A percentile compares a stretch with the other conserved stretches of the same genome.
Conservation (phyloP, 345 rosid species). For the Eucalyptus regnans region DNA sequence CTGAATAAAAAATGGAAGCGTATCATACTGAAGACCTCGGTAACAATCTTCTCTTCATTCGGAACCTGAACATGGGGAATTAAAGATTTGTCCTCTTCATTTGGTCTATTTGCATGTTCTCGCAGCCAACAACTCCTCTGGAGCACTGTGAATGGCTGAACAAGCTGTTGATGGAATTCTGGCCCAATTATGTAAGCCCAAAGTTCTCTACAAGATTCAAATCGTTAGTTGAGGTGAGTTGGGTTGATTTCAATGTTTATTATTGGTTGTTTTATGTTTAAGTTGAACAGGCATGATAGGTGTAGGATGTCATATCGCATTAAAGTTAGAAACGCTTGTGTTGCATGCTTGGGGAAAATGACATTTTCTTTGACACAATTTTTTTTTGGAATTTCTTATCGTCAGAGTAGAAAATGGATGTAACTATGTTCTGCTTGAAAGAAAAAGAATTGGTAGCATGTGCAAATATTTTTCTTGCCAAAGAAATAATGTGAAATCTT, state of each 20-base stretch:
- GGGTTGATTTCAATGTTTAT: background rate
- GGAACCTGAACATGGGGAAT: background rate
- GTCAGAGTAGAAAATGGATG: background rate
- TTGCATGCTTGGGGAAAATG: background rate
- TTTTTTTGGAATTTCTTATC: background rate
- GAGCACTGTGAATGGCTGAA: slow-evolving; percentile 97
- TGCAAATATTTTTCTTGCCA: background rate
- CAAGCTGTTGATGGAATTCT: slow-evolving; percentile 72
- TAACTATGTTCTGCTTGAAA: background rate
- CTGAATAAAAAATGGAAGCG: slow-evolving; percentile 78
- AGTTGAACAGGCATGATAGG: background rate
- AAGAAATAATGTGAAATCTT: background rate
- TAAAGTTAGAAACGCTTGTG: background rate
- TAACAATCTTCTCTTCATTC: background rate
- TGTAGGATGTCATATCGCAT: background rate
- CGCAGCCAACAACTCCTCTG: slow-evolving; percentile 75
- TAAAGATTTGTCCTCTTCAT: background rate
- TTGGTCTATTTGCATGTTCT: background rate
- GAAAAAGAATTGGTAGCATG: background rate
- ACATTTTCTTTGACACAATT: background rate
- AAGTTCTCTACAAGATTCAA: slow-evolving; percentile 64
- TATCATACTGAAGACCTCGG: slow-evolving; percentile 45
- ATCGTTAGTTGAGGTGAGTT: slow-evolving; percentile 69
- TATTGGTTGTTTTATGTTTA: background rate
- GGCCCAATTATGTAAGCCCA: slow-evolving; percentile 61